Evolutionary conservation across 2,329 filamentous ascomycete species (phyloP), one percentile per base, ranked within the genome.

Genomic region (Neonectria ditissima): DNA sequence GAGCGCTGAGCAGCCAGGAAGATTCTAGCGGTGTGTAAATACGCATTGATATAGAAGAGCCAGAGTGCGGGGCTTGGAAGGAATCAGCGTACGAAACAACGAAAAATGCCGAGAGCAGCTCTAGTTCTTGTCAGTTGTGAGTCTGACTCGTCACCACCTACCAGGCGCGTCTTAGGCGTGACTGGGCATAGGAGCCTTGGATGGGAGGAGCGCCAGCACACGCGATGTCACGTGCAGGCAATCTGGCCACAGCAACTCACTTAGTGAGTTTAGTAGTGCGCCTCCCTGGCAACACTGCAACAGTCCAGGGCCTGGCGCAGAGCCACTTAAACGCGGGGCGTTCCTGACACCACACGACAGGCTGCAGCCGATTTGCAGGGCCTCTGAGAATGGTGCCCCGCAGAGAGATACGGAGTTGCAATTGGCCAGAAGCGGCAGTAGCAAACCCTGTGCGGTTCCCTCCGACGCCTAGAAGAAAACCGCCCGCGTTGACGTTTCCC

Each of bases 241-340:
- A 32, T 18, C 28, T 47, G 52, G 45, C 55, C 5, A 10, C 28
- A 18, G 8, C 16, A 20, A 26, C 37, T 11, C 10, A 41, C 24
- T 26, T n/a, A n/a, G n/a, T n/a, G n/a, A n/a, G n/a, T n/a, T n/a
- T n/a, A n/a, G n/a, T n/a, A n/a, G n/a, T n/a, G 55, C 55, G 26
- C 47, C 34, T 52, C 26, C 47, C 34, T 16, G 24, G 18, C 51
- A 54, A 43, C 34, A 43, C 51, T 54, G 34, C 50, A 52, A 55
- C 28, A 32, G 37, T 43, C 37, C 28, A 43, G 26, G 51, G 52
- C 55, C 60, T 55, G 60, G 32, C 54, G 44, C 30, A 66, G 61
- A 67, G 66, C 75, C 72, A 74, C 70, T 73, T 70, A 73, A 74
- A 74, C 72, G 77, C 73, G 75, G 76, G 76, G 74, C 75, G 76